Evolutionary conservation across 352 stramenopile genomes (phyloP), one percentile per base, ranked within the genome.

Genomic region (Globisporangium echinulatum): DNA sequence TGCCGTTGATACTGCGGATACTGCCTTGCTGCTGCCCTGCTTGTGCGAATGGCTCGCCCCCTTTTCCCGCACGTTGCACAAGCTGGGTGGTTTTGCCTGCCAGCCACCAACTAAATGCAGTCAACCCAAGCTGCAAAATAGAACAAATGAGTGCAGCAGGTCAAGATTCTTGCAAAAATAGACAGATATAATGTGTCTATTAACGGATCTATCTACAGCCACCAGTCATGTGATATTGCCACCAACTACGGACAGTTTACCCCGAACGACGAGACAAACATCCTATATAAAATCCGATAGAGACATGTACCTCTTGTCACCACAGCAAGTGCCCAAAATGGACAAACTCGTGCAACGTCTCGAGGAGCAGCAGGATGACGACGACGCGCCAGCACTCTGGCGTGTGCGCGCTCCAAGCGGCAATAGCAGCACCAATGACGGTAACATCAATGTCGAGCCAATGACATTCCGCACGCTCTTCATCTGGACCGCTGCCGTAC

Each of bases 41-140:
- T 43, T 57, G 42, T 38, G 44, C 44, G n/a, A 48, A 48, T 48
- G 43, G 43, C 17, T 59, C 54, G 36, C 48, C 49, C 56, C 44
- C 19, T 59, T 43, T 60, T 19, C n/a, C 25, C 42, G 25, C 25
- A 33, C 25, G 25, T 33, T 33, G 25, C 25, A 33, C 25, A 33
- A 33, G 50, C 48, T 64, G 51, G 54, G 59, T 64, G 59, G 52
- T 64, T 64, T 64, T 59, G 44, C 59, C 43, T 48, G 43, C 5
- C 5, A 48, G 43, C n/a, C 56, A 25, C 59, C 14, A 58, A 10
- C 40, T 10, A 36, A 37, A 33, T 59, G 51, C 59, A 64, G 53
- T 59, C 59, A 64, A 64, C 39, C 33, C 15, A 25, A n/a, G 17
- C 15, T 19, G n/a, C 17, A 7, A 48, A 56, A 56, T 48, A 49